phyloP scores from a whole-genome alignment of 2,329 filamentous ascomycete genomes.

The Penicillium polonicum region DNA sequence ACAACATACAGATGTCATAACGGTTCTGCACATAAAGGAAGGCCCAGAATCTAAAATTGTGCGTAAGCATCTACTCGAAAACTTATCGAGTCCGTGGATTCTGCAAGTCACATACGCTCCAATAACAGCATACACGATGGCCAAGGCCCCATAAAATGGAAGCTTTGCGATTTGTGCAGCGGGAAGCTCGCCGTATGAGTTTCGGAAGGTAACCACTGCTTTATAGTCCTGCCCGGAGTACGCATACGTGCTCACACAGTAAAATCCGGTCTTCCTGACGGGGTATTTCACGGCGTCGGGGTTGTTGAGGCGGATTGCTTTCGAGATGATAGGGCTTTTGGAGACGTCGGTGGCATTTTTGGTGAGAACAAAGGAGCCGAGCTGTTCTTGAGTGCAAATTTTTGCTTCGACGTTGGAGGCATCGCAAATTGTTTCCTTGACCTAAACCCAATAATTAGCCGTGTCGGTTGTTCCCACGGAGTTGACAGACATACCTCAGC shows the following conservation, averaged over 20 bases:
- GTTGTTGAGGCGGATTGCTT: slow-evolving; percentile 78
- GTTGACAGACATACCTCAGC: slow-evolving; percentile 50
- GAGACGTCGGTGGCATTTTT: slow-evolving; percentile 72
- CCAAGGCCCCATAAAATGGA: slow-evolving; percentile 93
- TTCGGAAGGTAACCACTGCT: slow-evolving; percentile 85
- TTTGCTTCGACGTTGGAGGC: slow-evolving; percentile 65
- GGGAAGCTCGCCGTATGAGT: slow-evolving; percentile 92
- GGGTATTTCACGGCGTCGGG: slow-evolving; percentile 72
- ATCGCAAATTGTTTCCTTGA: slow-evolving; percentile 74
- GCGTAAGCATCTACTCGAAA: slow-evolving; percentile 20
- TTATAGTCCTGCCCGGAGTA: slow-evolving; percentile 69
- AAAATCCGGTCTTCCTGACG: slow-evolving; percentile 90
- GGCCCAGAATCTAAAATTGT: slow-evolving; percentile 70
- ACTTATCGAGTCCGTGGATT: neutral
- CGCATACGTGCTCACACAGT: slow-evolving; percentile 79
- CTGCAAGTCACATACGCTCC: slow-evolving; percentile 55
- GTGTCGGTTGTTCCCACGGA: neutral
- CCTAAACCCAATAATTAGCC: slow-evolving; percentile 35
- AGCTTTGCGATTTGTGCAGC: slow-evolving; percentile 95
- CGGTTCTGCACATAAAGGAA: slow-evolving; percentile 95
- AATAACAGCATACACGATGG: slow-evolving; percentile 88
- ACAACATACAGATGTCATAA: slow-evolving; percentile 73
- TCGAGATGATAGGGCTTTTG: slow-evolving; percentile 70
- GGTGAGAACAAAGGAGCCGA: slow-evolving; percentile 80
- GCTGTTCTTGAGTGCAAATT: slow-evolving; percentile 72